Conservation (phyloP, 1,284 basidiomycete genomes). For the Irpex sp. region DNA sequence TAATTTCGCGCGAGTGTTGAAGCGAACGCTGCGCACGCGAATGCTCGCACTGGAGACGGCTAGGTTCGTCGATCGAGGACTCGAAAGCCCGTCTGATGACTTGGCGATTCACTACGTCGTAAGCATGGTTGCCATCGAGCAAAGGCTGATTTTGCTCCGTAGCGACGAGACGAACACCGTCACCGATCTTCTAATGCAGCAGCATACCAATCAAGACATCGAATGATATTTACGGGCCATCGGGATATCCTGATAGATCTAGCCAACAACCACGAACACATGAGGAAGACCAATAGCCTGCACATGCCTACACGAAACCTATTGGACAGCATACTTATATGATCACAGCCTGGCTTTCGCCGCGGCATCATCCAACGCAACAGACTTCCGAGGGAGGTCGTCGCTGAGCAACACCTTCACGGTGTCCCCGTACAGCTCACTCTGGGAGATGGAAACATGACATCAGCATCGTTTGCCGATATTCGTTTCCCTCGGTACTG, state of each 20-base stretch:
- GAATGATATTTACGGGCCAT: neutral
- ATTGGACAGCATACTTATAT: neutral
- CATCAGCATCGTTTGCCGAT: neutral
- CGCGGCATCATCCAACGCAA: conserved; percentile 27
- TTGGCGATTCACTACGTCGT: neutral
- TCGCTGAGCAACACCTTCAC: conserved; percentile 28
- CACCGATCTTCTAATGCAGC: neutral
- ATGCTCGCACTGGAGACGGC: neutral
- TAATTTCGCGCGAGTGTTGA: too few relatives aligned
- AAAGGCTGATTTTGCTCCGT: neutral
- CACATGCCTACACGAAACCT: neutral
- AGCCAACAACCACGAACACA: neutral
- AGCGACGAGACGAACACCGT: neutral
- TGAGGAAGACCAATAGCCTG: neutral
- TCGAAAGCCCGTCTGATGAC: neutral
- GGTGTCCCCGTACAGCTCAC: conserved; percentile 36
- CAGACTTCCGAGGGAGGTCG: conserved; percentile 21
- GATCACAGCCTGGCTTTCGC: conserved; percentile 32
- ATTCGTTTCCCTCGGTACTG: neutral
- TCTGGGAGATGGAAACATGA: conserved; percentile 25
- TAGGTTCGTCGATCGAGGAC: neutral
- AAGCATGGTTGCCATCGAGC: neutral
- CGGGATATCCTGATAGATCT: neutral
- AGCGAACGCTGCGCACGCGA: neutral
- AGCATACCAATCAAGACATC: neutral